Evolutionary conservation across 805 yeast species (phyloP), one percentile per base, ranked within the genome.

Genomic region (Lachancea cidri): DNA sequence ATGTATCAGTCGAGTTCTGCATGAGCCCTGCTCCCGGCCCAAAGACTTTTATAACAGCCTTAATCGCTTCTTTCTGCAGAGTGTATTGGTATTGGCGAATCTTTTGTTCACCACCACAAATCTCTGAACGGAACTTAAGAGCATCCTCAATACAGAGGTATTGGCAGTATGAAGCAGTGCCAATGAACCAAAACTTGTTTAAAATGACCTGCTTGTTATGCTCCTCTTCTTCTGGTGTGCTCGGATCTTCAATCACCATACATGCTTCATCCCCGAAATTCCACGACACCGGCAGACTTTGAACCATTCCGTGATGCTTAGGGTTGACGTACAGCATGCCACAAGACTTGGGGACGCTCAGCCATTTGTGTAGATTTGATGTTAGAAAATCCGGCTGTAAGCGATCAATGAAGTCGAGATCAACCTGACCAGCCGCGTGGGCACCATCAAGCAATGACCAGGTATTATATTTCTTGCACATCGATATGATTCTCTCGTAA

Each of bases 301-400:
- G 81, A 41, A 81, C 62, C 2, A 45, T 30, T 0, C 57, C 52
- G 42, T 79, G 86, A 52, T 72, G 74, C 41, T 67, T 65, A 2
- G 70, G 67, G 46, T 73, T 70, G 5, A 76, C 83, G 50, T 81
- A 82, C 37, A 83, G 55, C 20, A 78, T 63, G 0, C 83, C 82
- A 49, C 73, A 71, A 4, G 80, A 76, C 33, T 77, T 66, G 3
- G 86, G 84, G 17, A 71, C 69, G 47, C 54, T 76, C 30, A 69
- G 63, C 89, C 89, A 83, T 53, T 83, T 83, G 66, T 83, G 89
- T 15, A 82, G 62, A 52, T 83, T 83, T 16, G 81, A 61, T 17
- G 72, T 67, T 54, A 68, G 74, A 54, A 79, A 83, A 51, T 81
- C 87, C 0, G 87, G 85, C 35, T 67, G 47, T 17, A 73, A 47